Base-by-base conservation (phyloP, 2,329 filamentous ascomycete species). In the Hypomyces rosellus region DNA sequence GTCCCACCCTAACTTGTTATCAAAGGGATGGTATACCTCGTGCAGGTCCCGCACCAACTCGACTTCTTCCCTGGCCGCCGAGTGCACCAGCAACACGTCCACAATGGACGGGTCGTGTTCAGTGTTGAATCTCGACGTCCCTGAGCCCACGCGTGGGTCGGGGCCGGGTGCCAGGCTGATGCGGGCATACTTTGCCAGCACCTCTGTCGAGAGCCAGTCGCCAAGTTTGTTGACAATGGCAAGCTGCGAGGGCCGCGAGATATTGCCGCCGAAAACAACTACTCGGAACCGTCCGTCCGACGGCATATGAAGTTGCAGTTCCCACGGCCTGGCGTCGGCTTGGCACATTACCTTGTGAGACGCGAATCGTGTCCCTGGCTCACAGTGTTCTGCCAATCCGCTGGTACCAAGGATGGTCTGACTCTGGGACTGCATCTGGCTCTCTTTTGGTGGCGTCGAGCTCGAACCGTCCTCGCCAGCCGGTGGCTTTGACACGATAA, bases 41-140 rank as follows among this genome's bases (percentile, higher is more conserved):
- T 77, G 76, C 25, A 81, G 71, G 48, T 78, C 36, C 36, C 50
- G 50, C 16, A 78, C 61, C 6, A 81, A 59, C 46, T 80, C 75
- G 0, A 77, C 67, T 0, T 75, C 67, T 0, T 57, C 62, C 34
- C 82, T 69, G 20, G 70, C 71, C 0, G 78, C 69, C 2, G 74
- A 72, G 61, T 88, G 84, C 0, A 85, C 66, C 0, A 81, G 80
- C 3, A 87, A 61, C 0, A 86, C 68, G 33, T 86, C 82, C 34
- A 88, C 71, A 4, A 81, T 50, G 15, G 51, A 50, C 30, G 44
- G 37, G 9, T 46, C 44, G 15, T 46, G 43, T 13, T 57, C 56
- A 16, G 37, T 41, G 20, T 37, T 41, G 34, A 34, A 38, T 33
- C 46, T 30, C 18, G 49, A 50, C 8, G 37, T 30, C 25, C 43